Base-by-base conservation (phyloP, 768 basidiomycete species). In the Albatrellus ellisii region DNA sequence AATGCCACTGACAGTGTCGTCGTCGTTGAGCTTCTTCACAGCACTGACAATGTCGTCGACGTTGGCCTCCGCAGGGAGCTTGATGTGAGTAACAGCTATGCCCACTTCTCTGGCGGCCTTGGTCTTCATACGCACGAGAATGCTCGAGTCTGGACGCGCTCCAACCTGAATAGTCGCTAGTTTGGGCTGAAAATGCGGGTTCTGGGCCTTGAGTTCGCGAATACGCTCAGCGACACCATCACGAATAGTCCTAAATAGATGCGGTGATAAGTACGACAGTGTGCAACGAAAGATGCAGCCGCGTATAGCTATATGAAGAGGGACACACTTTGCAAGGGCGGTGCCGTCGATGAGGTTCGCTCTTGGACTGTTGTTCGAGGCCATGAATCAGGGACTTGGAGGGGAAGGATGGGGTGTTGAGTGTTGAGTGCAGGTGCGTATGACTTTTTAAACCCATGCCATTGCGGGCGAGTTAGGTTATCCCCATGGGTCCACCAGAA, bases 71-170 rank as follows among this genome's bases (percentile, higher is more conserved):
- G 69, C 75, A n/a, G 80, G 69, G 11, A 90, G 59, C 38, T 66
- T 65, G 57, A 98, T 65, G 57, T 95, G 89, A 41, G 77, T 75
- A 60, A 85, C 82, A 45, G 70, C 74, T 64, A 98, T 86, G 45
- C 95, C 92, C 49, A 86, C 81, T 63, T 98, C 89, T 53, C 88
- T 77, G 9, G 91, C 86, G 11, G 95, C 95, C 61, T 94, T 97
- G 33, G 75, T 69, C 65, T 99, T 99, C 94, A 98, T 97, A 55
- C 89, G 88, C 50, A 99, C 80, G 62, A 98, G 98, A 31, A 81
- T 79, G n/a, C 70, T 66, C 5, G 92, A 97, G 59, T 97, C 94
- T 17, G 89, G 79, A 45, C 88, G 82, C 24, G 79, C 75, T 41
- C 95, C 95, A 38, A 88, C 90, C 62, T 99, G 95, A 36, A 99